Evolutionary conservation across 2,329 filamentous ascomycete genomes (phyloP).

Genomic region (Aspergillus pseudonomiae): DNA sequence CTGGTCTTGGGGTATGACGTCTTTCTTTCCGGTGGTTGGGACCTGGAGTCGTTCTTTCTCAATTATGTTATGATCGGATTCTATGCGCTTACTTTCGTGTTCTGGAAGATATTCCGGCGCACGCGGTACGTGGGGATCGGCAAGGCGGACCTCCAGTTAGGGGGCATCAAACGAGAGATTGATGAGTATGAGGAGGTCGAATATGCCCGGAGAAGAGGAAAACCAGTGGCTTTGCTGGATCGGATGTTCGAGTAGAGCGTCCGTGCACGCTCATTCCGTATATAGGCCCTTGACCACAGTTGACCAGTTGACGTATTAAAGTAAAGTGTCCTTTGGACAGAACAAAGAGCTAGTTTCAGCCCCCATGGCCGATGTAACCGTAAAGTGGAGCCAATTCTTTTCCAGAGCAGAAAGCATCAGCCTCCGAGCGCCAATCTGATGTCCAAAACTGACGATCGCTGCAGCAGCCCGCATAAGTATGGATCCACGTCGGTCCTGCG

Average conservation of each 20-base stretch:
- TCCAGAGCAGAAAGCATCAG: background rate
- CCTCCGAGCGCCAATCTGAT: background rate
- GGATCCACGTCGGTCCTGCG: background rate
- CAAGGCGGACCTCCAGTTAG: constrained; percentile 58
- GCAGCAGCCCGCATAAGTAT: background rate
- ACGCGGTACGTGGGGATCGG: constrained; percentile 58
- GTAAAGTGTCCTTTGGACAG: background rate
- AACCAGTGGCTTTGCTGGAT: background rate
- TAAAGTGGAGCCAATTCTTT: background rate
- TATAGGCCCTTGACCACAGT: background rate
- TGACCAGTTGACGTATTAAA: background rate
- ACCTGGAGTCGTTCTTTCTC: constrained; percentile 67
- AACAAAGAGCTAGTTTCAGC: background rate
- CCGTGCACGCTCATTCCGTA: background rate
- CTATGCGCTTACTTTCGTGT: constrained; percentile 66
- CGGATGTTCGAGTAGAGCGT: background rate
- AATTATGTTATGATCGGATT: constrained; percentile 68
- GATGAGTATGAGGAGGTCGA: constrained; percentile 27
- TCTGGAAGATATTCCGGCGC: constrained; percentile 68
- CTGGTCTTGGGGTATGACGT: constrained; percentile 73
- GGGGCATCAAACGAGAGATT: constrained; percentile 28
- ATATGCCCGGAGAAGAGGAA: background rate
- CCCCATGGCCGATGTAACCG: background rate
- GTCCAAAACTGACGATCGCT: background rate
- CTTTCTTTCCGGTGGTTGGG: constrained; percentile 68